phyloP scores from a whole-genome alignment of 345 rosid genomes.

The Populus nigra region DNA sequence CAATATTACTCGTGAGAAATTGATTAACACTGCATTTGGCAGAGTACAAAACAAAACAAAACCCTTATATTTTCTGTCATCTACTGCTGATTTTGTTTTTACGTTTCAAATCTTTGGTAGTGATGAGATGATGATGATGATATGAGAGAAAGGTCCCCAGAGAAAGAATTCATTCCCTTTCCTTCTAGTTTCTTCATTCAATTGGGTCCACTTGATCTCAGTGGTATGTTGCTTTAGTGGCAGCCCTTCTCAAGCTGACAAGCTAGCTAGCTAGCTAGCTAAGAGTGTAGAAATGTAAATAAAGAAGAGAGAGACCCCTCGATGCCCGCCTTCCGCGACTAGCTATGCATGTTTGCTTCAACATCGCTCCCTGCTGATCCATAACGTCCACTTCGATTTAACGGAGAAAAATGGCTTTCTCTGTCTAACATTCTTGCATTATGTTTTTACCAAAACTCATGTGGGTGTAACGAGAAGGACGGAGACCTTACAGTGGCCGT shows the following conservation, averaged over 20 bases:
- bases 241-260: background rate
- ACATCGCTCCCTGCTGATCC: background rate
- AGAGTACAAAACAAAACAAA: background rate
- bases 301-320: background rate
- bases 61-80: background rate
- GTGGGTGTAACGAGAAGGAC: background rate
- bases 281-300: background rate
- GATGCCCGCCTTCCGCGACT: background rate
- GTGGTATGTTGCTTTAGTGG: constrained; percentile 10
- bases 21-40: background rate
- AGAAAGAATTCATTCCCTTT: background rate
- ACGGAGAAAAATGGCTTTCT: no score
- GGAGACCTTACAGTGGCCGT: constrained; percentile 1
- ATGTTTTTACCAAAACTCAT: background rate
- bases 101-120: background rate
- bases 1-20: background rate
- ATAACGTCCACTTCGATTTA: background rate
- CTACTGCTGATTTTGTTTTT: background rate
- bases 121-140: background rate
- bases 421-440: background rate
- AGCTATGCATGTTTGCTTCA: background rate
- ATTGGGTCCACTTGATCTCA: constrained; percentile 9
- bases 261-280: no score
- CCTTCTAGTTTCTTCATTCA: no score
- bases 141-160: background rate